These are phyloP conservation scores for Leonotis leonurus DNA, from an alignment of 257 asterid species.

Conservation along the genomic window DNA sequence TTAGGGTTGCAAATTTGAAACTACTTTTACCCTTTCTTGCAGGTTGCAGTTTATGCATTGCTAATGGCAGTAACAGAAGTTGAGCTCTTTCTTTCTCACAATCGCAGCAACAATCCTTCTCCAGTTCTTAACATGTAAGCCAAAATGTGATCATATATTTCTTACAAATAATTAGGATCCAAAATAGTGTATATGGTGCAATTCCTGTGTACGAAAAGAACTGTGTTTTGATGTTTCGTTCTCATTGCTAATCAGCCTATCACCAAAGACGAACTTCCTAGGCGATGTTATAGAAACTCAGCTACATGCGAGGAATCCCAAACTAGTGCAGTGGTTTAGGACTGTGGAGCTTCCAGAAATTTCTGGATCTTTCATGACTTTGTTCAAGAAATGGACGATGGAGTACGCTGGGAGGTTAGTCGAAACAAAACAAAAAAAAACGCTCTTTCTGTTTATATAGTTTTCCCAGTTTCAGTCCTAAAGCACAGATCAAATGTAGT, in stretches of 20 bases:
- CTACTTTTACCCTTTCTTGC: not conserved
- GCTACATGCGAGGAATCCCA: not conserved
- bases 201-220: not conserved
- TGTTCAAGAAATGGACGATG: not conserved
- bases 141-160: not conserved
- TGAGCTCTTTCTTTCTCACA: not conserved
- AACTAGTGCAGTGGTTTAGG: not conserved
- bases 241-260: not conserved
- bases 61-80: constrained; percentile 1
- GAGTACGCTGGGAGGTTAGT: not conserved
- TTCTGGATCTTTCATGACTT: not conserved
- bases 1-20: not conserved
- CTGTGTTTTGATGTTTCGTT: not conserved
- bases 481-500: not conserved
- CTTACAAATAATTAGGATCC: not conserved
- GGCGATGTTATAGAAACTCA: not conserved
- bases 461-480: not conserved
- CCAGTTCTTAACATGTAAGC: constrained; percentile 1
- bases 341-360: not conserved
- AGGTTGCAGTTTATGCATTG: constrained; percentile 7
- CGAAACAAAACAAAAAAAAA: not conserved
- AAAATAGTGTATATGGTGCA: not conserved
- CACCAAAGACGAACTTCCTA: not conserved
- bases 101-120: not conserved
- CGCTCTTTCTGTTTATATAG: not conserved